phyloP scores from a whole-genome alignment of 371 early-diverging fungal genomes.

The Apophysomyces sp. region DNA sequence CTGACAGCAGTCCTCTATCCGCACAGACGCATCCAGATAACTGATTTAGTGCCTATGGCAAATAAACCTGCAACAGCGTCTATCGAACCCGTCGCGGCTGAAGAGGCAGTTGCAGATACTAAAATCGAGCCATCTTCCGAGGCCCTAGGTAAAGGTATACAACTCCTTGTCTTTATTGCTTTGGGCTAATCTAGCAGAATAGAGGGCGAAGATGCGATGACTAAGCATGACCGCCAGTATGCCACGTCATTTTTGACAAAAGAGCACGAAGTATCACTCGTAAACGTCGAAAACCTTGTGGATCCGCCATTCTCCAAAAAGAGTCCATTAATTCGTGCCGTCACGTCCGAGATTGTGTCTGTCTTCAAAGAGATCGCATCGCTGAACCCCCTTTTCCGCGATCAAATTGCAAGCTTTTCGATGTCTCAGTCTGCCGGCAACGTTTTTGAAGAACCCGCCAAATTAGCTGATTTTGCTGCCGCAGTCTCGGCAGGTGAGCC shows the following conservation, averaged over 20 bases:
- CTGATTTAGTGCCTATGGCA: conserved; percentile 57
- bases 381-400: conserved; percentile 91
- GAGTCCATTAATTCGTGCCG: conserved; percentile 86
- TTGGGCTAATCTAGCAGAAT: conserved; percentile 5
- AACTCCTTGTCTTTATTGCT: no score
- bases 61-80: conserved; percentile 11
- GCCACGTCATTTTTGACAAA: conserved; percentile 60
- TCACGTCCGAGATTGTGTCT: conserved; percentile 94
- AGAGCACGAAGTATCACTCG: conserved; percentile 78
- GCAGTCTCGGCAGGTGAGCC: conserved; percentile 92
- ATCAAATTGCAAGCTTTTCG: conserved; percentile 95
- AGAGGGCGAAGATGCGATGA: conserved; percentile 17
- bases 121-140: conserved; percentile 16
- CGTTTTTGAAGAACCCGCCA: conserved; percentile 92
- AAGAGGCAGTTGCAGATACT: conserved; percentile 16
- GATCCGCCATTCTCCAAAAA: conserved; percentile 86
- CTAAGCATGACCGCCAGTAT: conserved; percentile 28
- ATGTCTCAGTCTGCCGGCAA: conserved; percentile 95
- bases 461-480: conserved; percentile 95
- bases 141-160: no score
- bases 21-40: conserved; percentile 87
- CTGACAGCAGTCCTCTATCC: conserved; percentile 94
- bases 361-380: conserved; percentile 94
- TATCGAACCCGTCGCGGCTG: conserved; percentile 4
- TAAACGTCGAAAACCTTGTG: conserved; percentile 81